phyloP scores from a whole-genome alignment of 176 grass and related monocot species.

The Hordeum vulgare region DNA sequence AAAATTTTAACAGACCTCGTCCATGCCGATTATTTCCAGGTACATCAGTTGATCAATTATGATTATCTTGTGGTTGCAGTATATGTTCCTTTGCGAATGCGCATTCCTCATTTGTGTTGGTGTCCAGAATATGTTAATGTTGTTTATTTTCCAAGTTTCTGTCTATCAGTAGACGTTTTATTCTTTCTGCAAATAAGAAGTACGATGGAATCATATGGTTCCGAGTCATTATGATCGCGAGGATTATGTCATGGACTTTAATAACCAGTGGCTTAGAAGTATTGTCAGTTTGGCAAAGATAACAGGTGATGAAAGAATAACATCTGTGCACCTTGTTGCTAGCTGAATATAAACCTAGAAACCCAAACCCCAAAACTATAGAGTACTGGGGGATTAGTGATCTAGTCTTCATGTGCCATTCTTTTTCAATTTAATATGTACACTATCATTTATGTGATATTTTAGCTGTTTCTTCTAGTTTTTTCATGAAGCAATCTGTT shows the following conservation, averaged over 20 bases:
- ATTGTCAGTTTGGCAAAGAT: background rate
- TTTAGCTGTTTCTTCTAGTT: background rate
- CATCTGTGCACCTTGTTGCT: background rate
- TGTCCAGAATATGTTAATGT: background rate
- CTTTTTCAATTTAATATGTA: background rate
- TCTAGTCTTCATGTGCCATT: background rate
- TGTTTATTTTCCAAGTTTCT: conserved; percentile 11
- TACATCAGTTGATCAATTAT: conserved; percentile 11
- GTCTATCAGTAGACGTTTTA: background rate
- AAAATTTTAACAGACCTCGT: conserved; percentile 90
- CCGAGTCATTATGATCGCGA: background rate
- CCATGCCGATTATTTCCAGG: conserved; percentile 97
- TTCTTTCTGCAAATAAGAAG: background rate
- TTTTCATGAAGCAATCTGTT: background rate
- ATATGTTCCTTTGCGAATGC: conserved; percentile 3
- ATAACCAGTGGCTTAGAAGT: background rate
- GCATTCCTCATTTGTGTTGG: background rate
- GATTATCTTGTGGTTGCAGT: background rate
- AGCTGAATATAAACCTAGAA: background rate
- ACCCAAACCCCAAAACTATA: background rate
- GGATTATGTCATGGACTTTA: background rate
- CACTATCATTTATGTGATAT: background rate
- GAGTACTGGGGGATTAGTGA: background rate
- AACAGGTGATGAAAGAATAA: background rate
- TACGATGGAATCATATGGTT: background rate